Conservation (phyloP, 306 rosid genomes). For the Purshia tridentata region DNA sequence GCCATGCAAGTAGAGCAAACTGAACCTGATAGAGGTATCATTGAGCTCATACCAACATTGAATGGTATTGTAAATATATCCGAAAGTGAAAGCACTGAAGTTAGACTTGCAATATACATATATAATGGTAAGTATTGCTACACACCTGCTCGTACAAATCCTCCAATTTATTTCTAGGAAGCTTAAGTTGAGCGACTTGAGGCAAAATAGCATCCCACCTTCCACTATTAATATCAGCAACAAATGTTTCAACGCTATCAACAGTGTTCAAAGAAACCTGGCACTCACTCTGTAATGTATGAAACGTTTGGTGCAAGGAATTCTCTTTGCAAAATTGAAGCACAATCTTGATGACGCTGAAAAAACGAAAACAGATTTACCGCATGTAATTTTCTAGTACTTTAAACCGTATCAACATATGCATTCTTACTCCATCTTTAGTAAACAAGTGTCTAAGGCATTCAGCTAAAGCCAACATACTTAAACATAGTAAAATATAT, state of each 20-base stretch:
- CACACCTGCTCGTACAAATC: slow-evolving; percentile 96
- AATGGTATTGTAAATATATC: neutral
- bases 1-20: neutral
- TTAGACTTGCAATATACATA: neutral
- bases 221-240: slow-evolving; percentile 89
- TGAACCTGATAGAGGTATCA: neutral
- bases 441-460: too few species aligned
- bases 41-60: neutral
- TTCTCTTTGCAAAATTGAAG: slow-evolving; percentile 98
- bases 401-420: too few species aligned
- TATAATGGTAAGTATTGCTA: neutral
- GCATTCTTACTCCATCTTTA: too few species aligned
- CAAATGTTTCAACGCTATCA: slow-evolving; percentile 91
- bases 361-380: slow-evolving; percentile 5
- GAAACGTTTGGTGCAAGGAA: slow-evolving; percentile 87
- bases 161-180: slow-evolving; percentile 89
- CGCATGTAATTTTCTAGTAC: too few species aligned
- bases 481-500: too few species aligned
- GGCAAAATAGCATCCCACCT: slow-evolving; percentile 97
- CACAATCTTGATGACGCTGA: slow-evolving; percentile 94
- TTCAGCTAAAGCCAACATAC: too few species aligned
- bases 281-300: slow-evolving; percentile 90
- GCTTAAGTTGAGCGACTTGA: slow-evolving; percentile 95
- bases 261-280: slow-evolving; percentile 96
- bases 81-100: neutral